phyloP scores from a whole-genome alignment of 2,329 filamentous ascomycete genomes.

The Raffaelea arxii region DNA sequence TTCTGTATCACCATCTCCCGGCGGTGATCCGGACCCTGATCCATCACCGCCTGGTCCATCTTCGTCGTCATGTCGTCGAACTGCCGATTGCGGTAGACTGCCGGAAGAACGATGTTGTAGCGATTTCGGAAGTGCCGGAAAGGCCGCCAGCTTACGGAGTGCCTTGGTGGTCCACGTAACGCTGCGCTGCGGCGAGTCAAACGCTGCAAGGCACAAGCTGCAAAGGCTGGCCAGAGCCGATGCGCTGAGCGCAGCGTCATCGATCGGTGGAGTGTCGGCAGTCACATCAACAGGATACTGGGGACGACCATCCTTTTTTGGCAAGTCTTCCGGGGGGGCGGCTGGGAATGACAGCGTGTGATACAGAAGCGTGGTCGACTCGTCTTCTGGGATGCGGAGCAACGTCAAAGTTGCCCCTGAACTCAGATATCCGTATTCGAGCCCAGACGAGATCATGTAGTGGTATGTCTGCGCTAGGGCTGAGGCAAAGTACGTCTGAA shows the following conservation, averaged over 20 bases:
- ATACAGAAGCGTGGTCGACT: neutral
- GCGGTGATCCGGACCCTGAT: neutral
- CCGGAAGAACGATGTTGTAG: neutral
- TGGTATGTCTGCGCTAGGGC: neutral
- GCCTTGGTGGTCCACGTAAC: neutral
- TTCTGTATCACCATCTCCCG: neutral
- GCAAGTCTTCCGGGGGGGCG: neutral
- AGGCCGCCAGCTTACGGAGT: neutral
- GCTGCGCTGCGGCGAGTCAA: conserved; percentile 1
- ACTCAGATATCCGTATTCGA: neutral
- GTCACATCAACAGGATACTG: neutral
- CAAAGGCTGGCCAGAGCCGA: neutral
- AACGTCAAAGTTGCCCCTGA: neutral
- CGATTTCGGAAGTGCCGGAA: neutral
- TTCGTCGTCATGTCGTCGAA: neutral
- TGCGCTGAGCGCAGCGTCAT: neutral
- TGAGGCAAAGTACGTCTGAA: neutral
- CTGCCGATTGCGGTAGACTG: conserved; percentile 1
- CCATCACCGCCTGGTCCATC: neutral
- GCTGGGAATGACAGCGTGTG: neutral
- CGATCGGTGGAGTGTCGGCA: neutral
- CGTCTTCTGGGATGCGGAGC: neutral
- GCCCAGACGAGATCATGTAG: neutral
- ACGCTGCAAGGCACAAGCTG: conserved; percentile 1
- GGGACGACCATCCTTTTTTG: neutral